phyloP scores from a whole-genome alignment of 1,284 basidiomycete genomes.

The Cryptococcus floricola region DNA sequence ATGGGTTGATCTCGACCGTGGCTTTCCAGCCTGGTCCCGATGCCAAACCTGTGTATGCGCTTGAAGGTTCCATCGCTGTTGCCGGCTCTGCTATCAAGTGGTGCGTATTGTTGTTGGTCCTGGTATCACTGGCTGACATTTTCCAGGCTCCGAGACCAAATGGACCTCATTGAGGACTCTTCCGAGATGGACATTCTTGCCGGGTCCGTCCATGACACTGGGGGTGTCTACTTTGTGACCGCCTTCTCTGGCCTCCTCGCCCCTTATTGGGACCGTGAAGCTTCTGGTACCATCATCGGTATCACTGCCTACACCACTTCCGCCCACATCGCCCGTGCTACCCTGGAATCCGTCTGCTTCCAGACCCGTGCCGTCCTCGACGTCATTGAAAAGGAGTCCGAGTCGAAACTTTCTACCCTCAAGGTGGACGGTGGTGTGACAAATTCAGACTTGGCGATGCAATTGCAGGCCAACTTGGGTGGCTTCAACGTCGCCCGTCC shows the following conservation, averaged over 20 bases:
- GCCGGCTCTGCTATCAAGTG: conserved; percentile 95
- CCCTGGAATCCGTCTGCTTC: conserved; percentile 73
- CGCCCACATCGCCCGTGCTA: conserved; percentile 88
- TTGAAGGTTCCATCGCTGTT: conserved; percentile 93
- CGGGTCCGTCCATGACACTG: conserved; percentile 70
- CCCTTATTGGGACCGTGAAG: conserved; percentile 54
- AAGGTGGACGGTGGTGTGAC: conserved; percentile 95
- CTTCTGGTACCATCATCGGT: conserved; percentile 46
- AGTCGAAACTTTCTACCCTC: conserved; percentile 67
- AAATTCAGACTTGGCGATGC: conserved; percentile 73
- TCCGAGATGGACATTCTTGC: conserved; percentile 83
- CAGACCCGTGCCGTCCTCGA: conserved; percentile 90
- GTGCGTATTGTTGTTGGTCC: conserved; percentile 38
- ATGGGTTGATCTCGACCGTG: conserved; percentile 84
- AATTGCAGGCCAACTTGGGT: conserved; percentile 85
- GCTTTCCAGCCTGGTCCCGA: conserved; percentile 86
- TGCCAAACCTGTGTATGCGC: conserved; percentile 78
- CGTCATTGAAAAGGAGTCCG: conserved; percentile 79
- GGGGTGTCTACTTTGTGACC: conserved; percentile 96
- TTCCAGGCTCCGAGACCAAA: conserved; percentile 75
- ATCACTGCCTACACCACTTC: conserved; percentile 90
- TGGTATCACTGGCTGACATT: conserved; percentile 1
- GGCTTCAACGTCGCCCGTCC: conserved; percentile 89
- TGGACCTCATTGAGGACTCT: conserved; percentile 76
- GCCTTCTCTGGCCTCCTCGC: conserved; percentile 90